These are phyloP conservation scores for Wickerhamomyces subpelliculosus DNA, from an alignment of 805 yeast species.

Conservation along the genomic window DNA sequence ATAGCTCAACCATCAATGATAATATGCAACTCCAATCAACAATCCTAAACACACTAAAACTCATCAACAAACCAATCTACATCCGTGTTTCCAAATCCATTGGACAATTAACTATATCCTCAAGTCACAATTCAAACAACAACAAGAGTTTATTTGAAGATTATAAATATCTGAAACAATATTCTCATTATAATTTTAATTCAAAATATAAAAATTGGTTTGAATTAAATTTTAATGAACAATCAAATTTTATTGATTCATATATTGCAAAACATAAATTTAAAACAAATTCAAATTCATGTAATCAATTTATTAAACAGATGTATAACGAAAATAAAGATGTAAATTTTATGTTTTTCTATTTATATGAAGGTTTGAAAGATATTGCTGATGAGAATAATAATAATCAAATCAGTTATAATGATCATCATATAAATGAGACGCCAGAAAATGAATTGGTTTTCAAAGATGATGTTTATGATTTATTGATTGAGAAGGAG, in stretches of 20 bases:
- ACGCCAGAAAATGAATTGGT: constrained; percentile 1
- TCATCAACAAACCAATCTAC: neutral
- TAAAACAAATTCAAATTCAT: constrained; percentile 4
- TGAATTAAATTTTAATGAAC: constrained; percentile 6
- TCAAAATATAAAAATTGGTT: constrained; percentile 8
- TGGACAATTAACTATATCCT: neutral
- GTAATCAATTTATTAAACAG: constrained; percentile 1
- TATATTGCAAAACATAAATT: constrained; percentile 6
- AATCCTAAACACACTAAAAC: neutral
- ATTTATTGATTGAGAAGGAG: constrained; percentile 4
- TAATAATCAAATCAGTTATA: too few species aligned
- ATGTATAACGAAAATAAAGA: constrained; percentile 9
- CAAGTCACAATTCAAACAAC: neutral
- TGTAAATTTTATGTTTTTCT: constrained; percentile 7
- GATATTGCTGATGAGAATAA: constrained; percentile 9
- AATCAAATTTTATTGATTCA: constrained; percentile 4
- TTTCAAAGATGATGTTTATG: constrained; percentile 6
- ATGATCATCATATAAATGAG: too few species aligned
- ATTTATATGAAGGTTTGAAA: constrained; percentile 5
- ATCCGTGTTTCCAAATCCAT: neutral
- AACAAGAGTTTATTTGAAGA: neutral
- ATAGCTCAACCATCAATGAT: too few species aligned
- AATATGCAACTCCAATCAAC: neutral
- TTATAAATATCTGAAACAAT: constrained; percentile 6
- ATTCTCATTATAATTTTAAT: constrained; percentile 6